Conservation (phyloP, 2,329 filamentous ascomycete species). For the Botrytis fragariae region DNA sequence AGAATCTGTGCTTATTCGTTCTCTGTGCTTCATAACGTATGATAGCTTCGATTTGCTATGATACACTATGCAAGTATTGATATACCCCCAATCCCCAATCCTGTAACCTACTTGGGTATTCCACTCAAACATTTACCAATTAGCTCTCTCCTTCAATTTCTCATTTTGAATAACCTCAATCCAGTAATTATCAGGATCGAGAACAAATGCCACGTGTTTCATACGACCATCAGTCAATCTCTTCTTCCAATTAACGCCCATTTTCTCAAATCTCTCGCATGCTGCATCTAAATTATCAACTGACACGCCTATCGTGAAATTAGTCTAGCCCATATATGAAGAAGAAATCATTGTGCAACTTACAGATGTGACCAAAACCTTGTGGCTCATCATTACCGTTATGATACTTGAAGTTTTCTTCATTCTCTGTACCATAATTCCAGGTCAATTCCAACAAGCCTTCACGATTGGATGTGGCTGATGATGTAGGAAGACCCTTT, state of each 20-base stretch:
- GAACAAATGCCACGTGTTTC: slow-evolving; percentile 89
- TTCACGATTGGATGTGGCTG: slow-evolving; percentile 63
- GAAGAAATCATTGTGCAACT: slow-evolving; percentile 40
- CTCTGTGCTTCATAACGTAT: not conserved
- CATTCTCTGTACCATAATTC: slow-evolving; percentile 81
- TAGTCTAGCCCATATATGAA: not conserved
- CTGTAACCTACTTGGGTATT: not conserved
- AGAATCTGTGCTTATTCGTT: not conserved
- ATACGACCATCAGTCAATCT: slow-evolving; percentile 85
- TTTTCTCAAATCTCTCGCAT: slow-evolving; percentile 78
- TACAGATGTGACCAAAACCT: slow-evolving; percentile 91
- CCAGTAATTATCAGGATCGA: slow-evolving; percentile 86
- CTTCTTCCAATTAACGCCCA: slow-evolving; percentile 91
- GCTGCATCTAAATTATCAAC: slow-evolving; percentile 89
- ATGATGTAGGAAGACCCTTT: slow-evolving; percentile 52
- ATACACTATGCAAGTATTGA: not conserved
- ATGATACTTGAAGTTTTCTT: slow-evolving; percentile 81
- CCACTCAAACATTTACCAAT: slow-evolving; percentile 27
- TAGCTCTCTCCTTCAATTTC: slow-evolving; percentile 47
- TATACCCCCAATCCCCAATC: not conserved
- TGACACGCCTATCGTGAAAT: slow-evolving; percentile 56
- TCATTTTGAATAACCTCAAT: slow-evolving; percentile 79
- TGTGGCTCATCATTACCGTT: slow-evolving; percentile 89
- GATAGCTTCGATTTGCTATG: not conserved
- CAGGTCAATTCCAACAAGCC: slow-evolving; percentile 89